These are phyloP conservation scores for Mycocentrospora acerina DNA, from an alignment of 2,329 filamentous ascomycete genomes.

Conservation along the genomic window DNA sequence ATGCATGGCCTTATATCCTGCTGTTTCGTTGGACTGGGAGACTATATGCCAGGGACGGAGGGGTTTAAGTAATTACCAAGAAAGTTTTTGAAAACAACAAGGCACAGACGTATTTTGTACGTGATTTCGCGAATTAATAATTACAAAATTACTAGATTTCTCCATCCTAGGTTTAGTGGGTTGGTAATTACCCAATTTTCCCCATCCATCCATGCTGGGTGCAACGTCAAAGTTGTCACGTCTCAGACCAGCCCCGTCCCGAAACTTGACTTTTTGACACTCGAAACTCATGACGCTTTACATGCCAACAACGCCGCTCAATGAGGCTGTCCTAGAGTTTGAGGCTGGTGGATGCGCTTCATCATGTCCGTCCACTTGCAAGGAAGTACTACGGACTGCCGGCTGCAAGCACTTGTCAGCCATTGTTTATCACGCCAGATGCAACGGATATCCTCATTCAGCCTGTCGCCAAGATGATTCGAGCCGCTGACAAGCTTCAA, in stretches of 20 bases:
- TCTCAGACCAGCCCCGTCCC: slow-evolving; percentile 26
- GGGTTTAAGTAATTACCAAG: too few species aligned
- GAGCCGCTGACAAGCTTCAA: slow-evolving; percentile 13
- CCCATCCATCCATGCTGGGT: too few species aligned
- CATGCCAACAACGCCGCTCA: slow-evolving; percentile 1
- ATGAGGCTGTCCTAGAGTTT: slow-evolving; percentile 13
- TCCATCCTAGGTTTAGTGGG: too few species aligned
- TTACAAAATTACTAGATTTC: too few species aligned
- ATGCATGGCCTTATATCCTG: too few species aligned
- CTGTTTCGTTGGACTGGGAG: too few species aligned
- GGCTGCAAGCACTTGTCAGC: slow-evolving; percentile 6
- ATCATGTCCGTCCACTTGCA: slow-evolving; percentile 8
- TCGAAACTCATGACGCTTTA: slow-evolving; percentile 18
- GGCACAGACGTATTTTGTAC: too few species aligned
- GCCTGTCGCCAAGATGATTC: slow-evolving; percentile 10
- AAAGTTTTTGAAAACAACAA: too few species aligned
- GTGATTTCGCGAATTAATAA: too few species aligned
- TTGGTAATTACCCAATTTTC: too few species aligned
- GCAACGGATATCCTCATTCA: slow-evolving; percentile 3
- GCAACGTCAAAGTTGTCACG: slow-evolving; percentile 13
- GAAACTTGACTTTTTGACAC: slow-evolving; percentile 22
- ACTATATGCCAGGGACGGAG: too few species aligned
- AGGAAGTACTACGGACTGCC: slow-evolving; percentile 8
- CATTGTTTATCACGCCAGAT: slow-evolving; percentile 10
- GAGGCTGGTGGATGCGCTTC: slow-evolving; percentile 22